Percentiles rank a stretch among this genome's conserved stretches.
phyloP scores from a whole-genome alignment of 2,329 filamentous ascomycete genomes.

The Beauveria brongniartii region DNA sequence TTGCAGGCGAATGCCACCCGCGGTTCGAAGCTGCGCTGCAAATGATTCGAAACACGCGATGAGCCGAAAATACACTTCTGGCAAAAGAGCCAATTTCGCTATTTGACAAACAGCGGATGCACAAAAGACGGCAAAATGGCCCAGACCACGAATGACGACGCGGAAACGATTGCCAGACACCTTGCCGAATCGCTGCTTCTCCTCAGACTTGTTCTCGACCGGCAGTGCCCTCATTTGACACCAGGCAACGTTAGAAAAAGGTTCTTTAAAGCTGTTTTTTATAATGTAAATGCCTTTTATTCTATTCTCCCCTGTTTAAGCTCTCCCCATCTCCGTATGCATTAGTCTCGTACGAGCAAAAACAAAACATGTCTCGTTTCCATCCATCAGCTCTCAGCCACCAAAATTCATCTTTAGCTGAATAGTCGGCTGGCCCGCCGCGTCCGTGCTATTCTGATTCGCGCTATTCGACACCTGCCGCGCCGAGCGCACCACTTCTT shows the following conservation, averaged over 20 bases:
- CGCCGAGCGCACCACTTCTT: constrained; percentile 67
- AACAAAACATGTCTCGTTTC: neutral
- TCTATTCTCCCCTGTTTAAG: neutral
- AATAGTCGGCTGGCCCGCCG: constrained; percentile 66
- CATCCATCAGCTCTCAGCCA: constrained; percentile 19
- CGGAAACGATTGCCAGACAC: too few relatives aligned
- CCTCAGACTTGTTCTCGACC: too few relatives aligned
- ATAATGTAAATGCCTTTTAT: neutral
- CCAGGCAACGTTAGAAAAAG: neutral
- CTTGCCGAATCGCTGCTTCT: too few relatives aligned
- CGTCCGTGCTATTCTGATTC: constrained; percentile 31
- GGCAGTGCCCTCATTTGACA: too few relatives aligned
- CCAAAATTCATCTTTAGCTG: constrained; percentile 92
- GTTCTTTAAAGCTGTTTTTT: neutral
- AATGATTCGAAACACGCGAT: too few relatives aligned
- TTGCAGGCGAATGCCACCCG: too few relatives aligned
- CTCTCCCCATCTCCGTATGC: neutral
- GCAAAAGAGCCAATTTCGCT: too few relatives aligned
- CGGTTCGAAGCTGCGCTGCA: too few relatives aligned
- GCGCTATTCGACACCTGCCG: constrained; percentile 36
- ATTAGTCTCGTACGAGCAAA: neutral
- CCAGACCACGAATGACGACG: neutral
- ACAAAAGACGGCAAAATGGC: neutral
- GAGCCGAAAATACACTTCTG: too few relatives aligned
- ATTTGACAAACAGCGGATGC: neutral